Base-by-base conservation (phyloP, 2,329 filamentous ascomycete species). In the Aspergillus quadricinctus region DNA sequence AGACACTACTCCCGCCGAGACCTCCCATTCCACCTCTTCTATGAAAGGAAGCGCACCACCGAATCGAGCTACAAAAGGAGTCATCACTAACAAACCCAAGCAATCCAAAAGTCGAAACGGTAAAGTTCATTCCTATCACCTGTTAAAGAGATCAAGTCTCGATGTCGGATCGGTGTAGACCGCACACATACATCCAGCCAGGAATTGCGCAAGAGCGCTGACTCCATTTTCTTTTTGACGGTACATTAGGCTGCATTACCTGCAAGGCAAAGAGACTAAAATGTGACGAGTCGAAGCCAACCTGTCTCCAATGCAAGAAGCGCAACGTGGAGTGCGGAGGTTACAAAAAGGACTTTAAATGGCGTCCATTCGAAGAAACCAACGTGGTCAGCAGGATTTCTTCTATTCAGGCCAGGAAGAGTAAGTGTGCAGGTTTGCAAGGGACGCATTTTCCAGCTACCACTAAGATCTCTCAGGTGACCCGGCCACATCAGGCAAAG, bases 341-440 rank as follows among this genome's bases (percentile, higher is more conserved):
- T 37, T 90, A 89, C 73, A 88, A 85, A 71, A 90, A 88, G 69
- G 84, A 88, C 69, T 89, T 88, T 75, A 89, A 89, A 78, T 90
- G 87, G 87, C 79, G 85, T 52, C 81, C 85, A 0, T 88, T 88
- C 63, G 85, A 87, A 66, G 86, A 89, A 61, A 80, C 82, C 49
- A 84, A 75, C 54, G 78, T 85, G 60, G 73, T 67, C 10, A 64
- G 68, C 31, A 77, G 72, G 41, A 59, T 59, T 9, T 52, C 69
- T 25, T 59, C 63, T 28, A 55, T 64, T 14, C 81, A 79, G 63
- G 59, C 73, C 43, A 81, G 78, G 67, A 82, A 80, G 73, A 70
- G 78, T 78, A 63, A 43, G 64, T 62, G 37, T 11, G 19, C 29
- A n/a, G 11, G 21, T 14, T 4, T n/a, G 10, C 23, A 4, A 28